Evolutionary conservation across 192 early-diverging fungal genomes (phyloP), one percentile per base, ranked within the genome.

Genomic region (Pilaira anomala): DNA sequence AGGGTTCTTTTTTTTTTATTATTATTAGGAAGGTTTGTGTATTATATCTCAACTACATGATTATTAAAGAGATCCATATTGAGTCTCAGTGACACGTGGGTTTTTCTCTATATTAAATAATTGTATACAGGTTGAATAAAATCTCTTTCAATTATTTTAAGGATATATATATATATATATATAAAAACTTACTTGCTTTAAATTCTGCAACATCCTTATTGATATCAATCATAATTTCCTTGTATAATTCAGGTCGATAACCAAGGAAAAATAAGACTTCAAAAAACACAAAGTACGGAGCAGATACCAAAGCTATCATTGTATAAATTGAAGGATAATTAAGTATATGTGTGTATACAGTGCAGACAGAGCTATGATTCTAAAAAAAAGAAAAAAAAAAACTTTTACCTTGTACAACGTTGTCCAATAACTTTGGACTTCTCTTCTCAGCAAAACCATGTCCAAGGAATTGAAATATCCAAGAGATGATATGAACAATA

Each of bases 201-300:
- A 78, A 84, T 33, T 69, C 77, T 18, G 72, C 72, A 62, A 93
- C 76, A 33, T 81, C 78, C 22, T 71, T 69, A 22, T 76, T 68
- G 19, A 91, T 83, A 49, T 79, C 74, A 12, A 49, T 71, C 42
- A 85, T 76, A 25, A 96, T 68, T 46, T 86, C 79, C 60, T 81
- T 67, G 57, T 84, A 75, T 25, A 95, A 72, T 3, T 74, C 63
- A 16, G 91, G 87, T 44, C 90, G 87, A 76, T 92, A 93, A 26
- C 96, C 93, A 4, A 90, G 41, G 61, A 66, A 71, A 69, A 98
- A 96, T 48, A 98, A 72, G 8, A 85, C 52, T 74, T 98, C 93
- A 29, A 91, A 78, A 63, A 90, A 94, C 6, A 97, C 93, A 79
- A 98, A 98, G 72, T 94, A 93, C 26, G 93, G 94, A 1, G 96